These are phyloP conservation scores for Coemansia sp. DNA, from an alignment of 192 early-diverging fungal genomes.

Conservation along the genomic window DNA sequence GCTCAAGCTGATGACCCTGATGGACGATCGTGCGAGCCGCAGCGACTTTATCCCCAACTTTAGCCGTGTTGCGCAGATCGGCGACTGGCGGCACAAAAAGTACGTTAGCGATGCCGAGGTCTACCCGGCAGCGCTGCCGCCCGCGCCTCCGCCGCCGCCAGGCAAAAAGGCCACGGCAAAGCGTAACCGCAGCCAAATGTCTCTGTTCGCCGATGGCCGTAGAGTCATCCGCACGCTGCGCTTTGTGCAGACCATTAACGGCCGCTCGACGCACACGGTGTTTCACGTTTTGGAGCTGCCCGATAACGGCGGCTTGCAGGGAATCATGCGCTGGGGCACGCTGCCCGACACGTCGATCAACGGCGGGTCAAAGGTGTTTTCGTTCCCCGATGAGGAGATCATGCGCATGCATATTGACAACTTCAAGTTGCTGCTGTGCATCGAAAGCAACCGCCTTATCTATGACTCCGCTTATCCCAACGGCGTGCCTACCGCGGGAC, in stretches of 20 bases:
- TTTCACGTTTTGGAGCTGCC: slow-evolving; percentile 64
- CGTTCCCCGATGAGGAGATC: slow-evolving; percentile 44
- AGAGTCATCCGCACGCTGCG: slow-evolving; percentile 72
- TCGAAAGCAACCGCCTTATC: slow-evolving; percentile 55
- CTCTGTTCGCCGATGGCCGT: slow-evolving; percentile 59
- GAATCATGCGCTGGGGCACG: slow-evolving; percentile 70
- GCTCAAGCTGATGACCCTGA: slow-evolving; percentile 68
- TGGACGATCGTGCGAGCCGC: slow-evolving; percentile 61
- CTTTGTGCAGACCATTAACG: slow-evolving; percentile 58
- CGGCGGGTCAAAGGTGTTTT: slow-evolving; percentile 66
- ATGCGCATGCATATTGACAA: slow-evolving; percentile 58
- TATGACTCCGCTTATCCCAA: slow-evolving; percentile 49
- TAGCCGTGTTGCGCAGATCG: slow-evolving; percentile 67
- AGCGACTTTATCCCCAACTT: slow-evolving; percentile 71
- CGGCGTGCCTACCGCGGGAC: slow-evolving; percentile 44
- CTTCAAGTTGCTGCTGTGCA: slow-evolving; percentile 49
- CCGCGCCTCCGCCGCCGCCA: slow-evolving; percentile 6
- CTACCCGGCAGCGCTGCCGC: slow-evolving; percentile 32
- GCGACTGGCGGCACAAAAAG: slow-evolving; percentile 72
- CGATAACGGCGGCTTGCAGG: slow-evolving; percentile 57
- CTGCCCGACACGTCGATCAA: slow-evolving; percentile 65
- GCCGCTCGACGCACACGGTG: slow-evolving; percentile 63
- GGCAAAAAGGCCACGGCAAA: slow-evolving; percentile 42
- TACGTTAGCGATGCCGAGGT: slow-evolving; percentile 58
- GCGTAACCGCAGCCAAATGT: slow-evolving; percentile 46